Base-by-base conservation (phyloP, 2,329 filamentous ascomycete species). In the Paraconiothyrium brasiliense region DNA sequence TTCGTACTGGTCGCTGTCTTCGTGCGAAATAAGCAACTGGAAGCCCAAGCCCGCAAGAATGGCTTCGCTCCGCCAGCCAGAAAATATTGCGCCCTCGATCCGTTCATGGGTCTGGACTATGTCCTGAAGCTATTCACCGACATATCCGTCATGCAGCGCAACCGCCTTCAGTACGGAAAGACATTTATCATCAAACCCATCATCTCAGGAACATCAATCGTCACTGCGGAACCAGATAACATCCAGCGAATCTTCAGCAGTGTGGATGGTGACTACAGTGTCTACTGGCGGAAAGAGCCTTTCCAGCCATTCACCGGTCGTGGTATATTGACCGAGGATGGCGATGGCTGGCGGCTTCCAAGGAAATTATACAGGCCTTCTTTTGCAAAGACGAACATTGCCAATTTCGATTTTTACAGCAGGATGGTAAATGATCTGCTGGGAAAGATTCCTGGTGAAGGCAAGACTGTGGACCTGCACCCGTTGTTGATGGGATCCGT, bases 391-490 rank as follows among this genome's bases (percentile, higher is more conserved):
- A 74, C 76, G 10, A 83, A 85, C 61, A 76, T 86, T 8, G 78
- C 76, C n/a, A 80, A 86, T 65, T 71, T 85, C 3, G 71, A 75
- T 3, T 85, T 84, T 2, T 87, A 89, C 57, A 86, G 89, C 64
- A 75, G 68, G 2, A 86, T 90, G 75, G 78, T 89, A 6, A 71
- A 80, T n/a, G 79, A 82, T 22, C 74, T 91, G 41, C 79, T 90
- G 16, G 75, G 79, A 3, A 80, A 83, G 27, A 80, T 91, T 4
- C 86, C 86, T 81, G 86, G 58, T 84, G 87, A 11, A 75, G 66
- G 68, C 27, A 57, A 79, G 24, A 64, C 63, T 11, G 50, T 69
- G 4, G 68, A 75, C 54, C 48, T 74, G 10, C 67, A 72, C 34
- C 59, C 61, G 3, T 68, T 80, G 20, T 77, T 82, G 68, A 80